These are phyloP conservation scores for Vitis hybrid DNA, from an alignment of 177 flowering plant species.

Conservation along the genomic window DNA sequence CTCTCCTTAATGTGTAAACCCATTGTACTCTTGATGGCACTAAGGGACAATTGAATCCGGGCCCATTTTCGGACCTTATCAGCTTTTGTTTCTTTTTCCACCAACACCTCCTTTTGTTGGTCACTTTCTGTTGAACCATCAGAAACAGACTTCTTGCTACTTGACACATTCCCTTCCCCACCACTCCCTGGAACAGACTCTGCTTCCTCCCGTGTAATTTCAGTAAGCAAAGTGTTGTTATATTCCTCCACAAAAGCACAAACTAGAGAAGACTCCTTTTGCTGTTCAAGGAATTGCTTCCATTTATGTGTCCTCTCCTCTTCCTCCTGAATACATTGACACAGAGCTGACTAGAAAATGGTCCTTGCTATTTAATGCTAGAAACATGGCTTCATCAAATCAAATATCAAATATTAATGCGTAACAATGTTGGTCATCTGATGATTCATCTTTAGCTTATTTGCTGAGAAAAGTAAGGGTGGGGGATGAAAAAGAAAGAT, in stretches of 20 bases:
- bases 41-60: conserved; percentile 62
- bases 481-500: too few species aligned
- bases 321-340: conserved; percentile 61
- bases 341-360: too few species aligned
- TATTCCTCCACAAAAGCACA: conserved; percentile 32
- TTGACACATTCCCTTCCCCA: conserved; percentile 36
- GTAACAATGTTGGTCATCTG: too few species aligned
- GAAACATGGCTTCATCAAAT: too few species aligned
- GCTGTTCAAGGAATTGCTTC: conserved; percentile 67
- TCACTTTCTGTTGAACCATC: conserved; percentile 27
- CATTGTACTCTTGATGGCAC: conserved; percentile 73
- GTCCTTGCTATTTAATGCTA: too few species aligned
- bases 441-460: too few species aligned
- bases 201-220: conserved; percentile 17
- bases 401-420: too few species aligned
- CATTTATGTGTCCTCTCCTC: conserved; percentile 87
- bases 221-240: conserved; percentile 19
- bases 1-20: conserved; percentile 60
- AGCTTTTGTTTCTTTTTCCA: conserved; percentile 21
- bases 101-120: conserved; percentile 19
- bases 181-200: conserved; percentile 15
- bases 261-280: conserved; percentile 38
- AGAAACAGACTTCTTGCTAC: conserved; percentile 20
- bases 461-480: too few species aligned
- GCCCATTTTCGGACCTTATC: conserved; percentile 55